A percentile compares a stretch with the other conserved stretches of the same genome.
These are phyloP conservation scores for Crithidia bombi DNA, from an alignment of 208 protist genomes.

Conservation along the genomic window DNA sequence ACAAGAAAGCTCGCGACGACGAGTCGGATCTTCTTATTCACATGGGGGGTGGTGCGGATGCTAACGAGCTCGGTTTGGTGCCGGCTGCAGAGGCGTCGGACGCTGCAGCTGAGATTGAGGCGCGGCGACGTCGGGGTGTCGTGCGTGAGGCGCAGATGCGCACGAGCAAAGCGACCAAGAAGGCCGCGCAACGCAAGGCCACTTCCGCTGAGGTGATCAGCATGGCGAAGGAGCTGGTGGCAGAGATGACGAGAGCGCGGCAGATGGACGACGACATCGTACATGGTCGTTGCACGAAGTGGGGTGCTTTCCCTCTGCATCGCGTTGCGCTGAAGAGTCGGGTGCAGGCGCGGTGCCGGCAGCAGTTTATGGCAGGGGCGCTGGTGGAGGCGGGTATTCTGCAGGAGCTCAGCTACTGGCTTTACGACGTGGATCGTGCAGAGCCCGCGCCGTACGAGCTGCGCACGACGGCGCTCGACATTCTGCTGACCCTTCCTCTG, in stretches of 20 bases:
- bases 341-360: conserved; percentile 56
- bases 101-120: conserved; percentile 22
- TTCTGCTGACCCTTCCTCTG: conserved; percentile 71
- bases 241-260: conserved; percentile 35
- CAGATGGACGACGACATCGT: conserved; percentile 35
- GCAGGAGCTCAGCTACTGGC: conserved; percentile 80
- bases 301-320: conserved; percentile 52
- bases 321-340: conserved; percentile 50
- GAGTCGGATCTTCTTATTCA: conserved; percentile 10
- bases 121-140: conserved; percentile 19
- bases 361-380: conserved; percentile 41
- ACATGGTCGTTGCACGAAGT: conserved; percentile 17
- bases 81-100: conserved; percentile 15
- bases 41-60: background rate
- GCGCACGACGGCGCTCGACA: conserved; percentile 73
- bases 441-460: conserved; percentile 73
- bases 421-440: conserved; percentile 62
- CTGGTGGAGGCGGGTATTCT: conserved; percentile 75
- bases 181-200: conserved; percentile 20
- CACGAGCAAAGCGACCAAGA: conserved; percentile 24
- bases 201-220: conserved; percentile 19
- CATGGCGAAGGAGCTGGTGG: conserved; percentile 35
- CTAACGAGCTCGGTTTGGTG: conserved; percentile 21
- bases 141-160: conserved; percentile 31
- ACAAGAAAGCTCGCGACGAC: conserved; percentile 16